Percentiles rank a stretch among this genome's conserved stretches.
Evolutionary conservation across 805 yeast genomes (phyloP).

Genomic region (Yarrowia sp.): DNA sequence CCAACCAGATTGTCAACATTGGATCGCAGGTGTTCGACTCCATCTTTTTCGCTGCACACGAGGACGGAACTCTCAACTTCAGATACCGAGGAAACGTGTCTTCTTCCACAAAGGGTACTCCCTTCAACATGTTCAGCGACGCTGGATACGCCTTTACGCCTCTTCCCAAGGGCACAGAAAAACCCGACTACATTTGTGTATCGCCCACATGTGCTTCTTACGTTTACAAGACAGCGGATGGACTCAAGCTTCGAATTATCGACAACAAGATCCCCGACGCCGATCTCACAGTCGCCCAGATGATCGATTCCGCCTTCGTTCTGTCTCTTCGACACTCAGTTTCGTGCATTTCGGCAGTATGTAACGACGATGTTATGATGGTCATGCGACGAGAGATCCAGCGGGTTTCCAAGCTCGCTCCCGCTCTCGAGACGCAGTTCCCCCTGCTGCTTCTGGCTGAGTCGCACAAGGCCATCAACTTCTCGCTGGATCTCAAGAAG

Average conservation of each 20-base stretch:
- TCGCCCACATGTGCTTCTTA: conserved; percentile 40
- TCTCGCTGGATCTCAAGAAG: conserved; percentile 64
- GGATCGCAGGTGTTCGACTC: conserved; percentile 15
- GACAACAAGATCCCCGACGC: conserved; percentile 27
- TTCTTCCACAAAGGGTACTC: conserved; percentile 31
- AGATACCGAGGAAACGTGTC: conserved; percentile 29
- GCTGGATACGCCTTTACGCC: conserved; percentile 34
- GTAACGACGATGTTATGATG: conserved; percentile 67
- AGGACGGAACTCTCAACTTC: conserved; percentile 29
- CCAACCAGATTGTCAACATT: conserved; percentile 18
- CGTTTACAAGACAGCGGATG: conserved; percentile 30
- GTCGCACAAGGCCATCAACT: conserved; percentile 70
- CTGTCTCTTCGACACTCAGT: conserved; percentile 66
- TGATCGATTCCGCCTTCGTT: conserved; percentile 46
- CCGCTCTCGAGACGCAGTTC: conserved; percentile 38
- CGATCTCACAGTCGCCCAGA: conserved; percentile 7
- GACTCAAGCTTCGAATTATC: conserved; percentile 28
- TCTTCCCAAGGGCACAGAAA: neutral
- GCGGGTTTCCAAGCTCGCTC: conserved; percentile 32
- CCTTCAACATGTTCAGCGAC: conserved; percentile 29
- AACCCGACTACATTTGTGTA: conserved; percentile 33
- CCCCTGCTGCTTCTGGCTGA: conserved; percentile 54
- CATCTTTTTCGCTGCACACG: conserved; percentile 12
- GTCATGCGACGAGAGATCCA: conserved; percentile 52
- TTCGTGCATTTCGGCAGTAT: conserved; percentile 64